A percentile compares a stretch with the other conserved stretches of the same genome.
Evolutionary conservation across 2,329 filamentous ascomycete genomes (phyloP).

Genomic region (Fusarium graminum): DNA sequence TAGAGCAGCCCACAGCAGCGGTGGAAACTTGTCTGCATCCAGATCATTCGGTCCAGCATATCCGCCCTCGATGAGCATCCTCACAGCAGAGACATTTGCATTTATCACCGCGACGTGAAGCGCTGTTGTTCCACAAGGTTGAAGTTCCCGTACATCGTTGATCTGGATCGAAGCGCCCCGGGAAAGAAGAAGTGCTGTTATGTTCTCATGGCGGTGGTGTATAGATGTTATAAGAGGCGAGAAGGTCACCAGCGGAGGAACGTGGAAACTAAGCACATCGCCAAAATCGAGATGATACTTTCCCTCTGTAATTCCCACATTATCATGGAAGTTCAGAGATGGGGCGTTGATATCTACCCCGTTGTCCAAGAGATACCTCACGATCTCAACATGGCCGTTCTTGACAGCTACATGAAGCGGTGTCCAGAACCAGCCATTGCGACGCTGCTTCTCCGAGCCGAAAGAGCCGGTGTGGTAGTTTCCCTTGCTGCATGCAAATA

Average conservation of each 20-base stretch:
- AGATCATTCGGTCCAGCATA: conserved; percentile 26
- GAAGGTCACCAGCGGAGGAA: conserved; percentile 15
- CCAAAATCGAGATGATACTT: conserved; percentile 23
- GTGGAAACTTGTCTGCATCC: conserved; percentile 26
- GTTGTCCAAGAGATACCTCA: conserved; percentile 19
- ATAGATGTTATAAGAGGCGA: conserved; percentile 28
- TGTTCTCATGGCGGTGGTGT: neutral
- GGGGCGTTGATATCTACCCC: conserved; percentile 15
- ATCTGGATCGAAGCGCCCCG: conserved; percentile 30
- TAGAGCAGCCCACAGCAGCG: conserved; percentile 29
- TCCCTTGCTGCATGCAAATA: conserved; percentile 4
- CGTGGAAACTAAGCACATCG: conserved; percentile 21
- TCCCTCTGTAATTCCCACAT: conserved; percentile 6
- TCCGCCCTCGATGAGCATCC: conserved; percentile 17
- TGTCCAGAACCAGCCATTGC: conserved; percentile 15
- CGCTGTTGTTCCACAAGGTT: conserved; percentile 21
- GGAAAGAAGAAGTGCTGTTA: conserved; percentile 18
- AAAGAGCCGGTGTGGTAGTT: neutral
- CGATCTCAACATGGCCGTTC: conserved; percentile 11
- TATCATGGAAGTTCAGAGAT: conserved; percentile 5
- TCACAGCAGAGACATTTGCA: conserved; percentile 14
- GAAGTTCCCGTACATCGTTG: neutral
- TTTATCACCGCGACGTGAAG: conserved; percentile 27
- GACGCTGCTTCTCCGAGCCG: neutral
- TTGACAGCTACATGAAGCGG: conserved; percentile 5